phyloP scores from a whole-genome alignment of 192 early-diverging fungal species.

The Chytriomyces hyalinus region DNA sequence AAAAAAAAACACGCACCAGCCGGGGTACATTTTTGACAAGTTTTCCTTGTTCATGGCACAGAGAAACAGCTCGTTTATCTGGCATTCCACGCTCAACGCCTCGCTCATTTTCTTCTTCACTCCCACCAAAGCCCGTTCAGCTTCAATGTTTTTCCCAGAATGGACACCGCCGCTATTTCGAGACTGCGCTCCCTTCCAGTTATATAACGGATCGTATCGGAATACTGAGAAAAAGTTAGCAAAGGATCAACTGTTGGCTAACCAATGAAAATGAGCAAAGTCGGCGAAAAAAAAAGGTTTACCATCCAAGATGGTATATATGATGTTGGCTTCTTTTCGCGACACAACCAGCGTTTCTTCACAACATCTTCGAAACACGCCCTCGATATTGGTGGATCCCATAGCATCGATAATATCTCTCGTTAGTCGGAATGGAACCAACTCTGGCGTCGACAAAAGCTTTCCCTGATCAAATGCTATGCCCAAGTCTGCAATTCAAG shows the following conservation, averaged over 20 bases:
- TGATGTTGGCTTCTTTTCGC: conserved; percentile 76
- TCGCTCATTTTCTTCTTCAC: conserved; percentile 66
- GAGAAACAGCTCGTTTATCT: conserved; percentile 75
- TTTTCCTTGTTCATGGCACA: conserved; percentile 64
- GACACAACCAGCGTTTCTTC: conserved; percentile 80
- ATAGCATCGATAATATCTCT: conserved; percentile 88
- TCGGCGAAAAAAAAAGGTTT: not conserved
- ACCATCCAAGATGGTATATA: conserved; percentile 83
- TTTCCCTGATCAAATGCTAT: conserved; percentile 97
- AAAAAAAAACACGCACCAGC: conserved; percentile 41
- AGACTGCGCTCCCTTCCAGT: conserved; percentile 57
- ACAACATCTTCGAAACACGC: conserved; percentile 77
- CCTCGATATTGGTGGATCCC: conserved; percentile 81
- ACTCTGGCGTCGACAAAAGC: conserved; percentile 82
- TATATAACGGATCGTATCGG: conserved; percentile 88
- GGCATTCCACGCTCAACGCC: conserved; percentile 68
- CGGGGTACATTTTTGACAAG: conserved; percentile 67
- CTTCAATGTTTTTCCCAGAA: conserved; percentile 64
- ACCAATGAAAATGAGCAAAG: too few relatives aligned
- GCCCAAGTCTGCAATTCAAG: conserved; percentile 65
- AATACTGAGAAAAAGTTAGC: conserved; percentile 62
- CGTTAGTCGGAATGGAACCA: conserved; percentile 91
- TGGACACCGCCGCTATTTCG: conserved; percentile 26
- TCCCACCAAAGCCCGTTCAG: conserved; percentile 66
- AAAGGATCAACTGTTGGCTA: not conserved